These are phyloP conservation scores for Cruciata laevipes DNA, from an alignment of 257 asterid species.

Conservation along the genomic window DNA sequence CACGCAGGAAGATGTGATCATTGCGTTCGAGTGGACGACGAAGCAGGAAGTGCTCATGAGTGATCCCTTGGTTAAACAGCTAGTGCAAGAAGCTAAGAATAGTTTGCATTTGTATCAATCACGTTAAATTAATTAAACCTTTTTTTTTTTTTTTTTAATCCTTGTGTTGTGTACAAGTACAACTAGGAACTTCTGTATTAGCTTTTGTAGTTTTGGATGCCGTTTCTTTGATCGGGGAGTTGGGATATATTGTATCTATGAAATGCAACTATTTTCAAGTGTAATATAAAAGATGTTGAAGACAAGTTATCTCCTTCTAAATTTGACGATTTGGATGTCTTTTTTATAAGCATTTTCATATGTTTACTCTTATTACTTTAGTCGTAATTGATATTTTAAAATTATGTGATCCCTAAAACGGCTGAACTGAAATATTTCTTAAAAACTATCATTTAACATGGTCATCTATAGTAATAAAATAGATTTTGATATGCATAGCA, in stretches of 20 bases:
- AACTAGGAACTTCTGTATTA: neutral
- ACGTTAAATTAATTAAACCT: constrained; percentile 25
- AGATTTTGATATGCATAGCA: no score
- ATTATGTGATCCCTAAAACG: no score
- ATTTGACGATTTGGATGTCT: no score
- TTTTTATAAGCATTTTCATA: no score
- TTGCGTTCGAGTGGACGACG: constrained; percentile 52
- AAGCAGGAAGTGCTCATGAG: constrained; percentile 46
- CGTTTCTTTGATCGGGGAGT: neutral
- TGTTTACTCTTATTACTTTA: no score
- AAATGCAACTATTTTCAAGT: neutral
- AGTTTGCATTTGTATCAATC: constrained; percentile 67
- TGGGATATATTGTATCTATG: neutral
- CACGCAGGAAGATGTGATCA: constrained; percentile 48
- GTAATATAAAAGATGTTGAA: neutral
- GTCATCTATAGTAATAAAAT: no score
- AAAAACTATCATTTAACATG: no score
- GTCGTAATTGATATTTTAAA: no score
- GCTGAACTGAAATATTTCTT: no score
- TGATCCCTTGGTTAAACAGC: constrained; percentile 32
- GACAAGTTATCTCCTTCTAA: neutral
- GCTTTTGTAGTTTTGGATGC: neutral
- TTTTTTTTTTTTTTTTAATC: neutral
- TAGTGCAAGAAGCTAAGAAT: constrained; percentile 53
- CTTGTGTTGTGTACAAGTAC: no score